phyloP scores from a whole-genome alignment of 305 asterid species.

The Salvia sclarea region DNA sequence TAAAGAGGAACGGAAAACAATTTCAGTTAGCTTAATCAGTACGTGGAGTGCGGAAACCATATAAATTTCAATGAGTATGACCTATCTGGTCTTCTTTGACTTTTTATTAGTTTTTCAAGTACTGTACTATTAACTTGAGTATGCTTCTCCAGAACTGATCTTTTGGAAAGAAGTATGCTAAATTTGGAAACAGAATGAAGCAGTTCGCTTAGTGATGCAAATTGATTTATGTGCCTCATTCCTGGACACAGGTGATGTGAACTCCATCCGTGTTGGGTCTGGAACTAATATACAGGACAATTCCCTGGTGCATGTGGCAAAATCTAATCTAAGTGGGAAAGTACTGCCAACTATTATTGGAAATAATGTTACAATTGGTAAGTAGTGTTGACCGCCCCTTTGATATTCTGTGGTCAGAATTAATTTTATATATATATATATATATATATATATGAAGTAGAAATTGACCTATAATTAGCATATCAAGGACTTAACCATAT shows the following conservation, averaged over 20 bases:
- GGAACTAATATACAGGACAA: constrained; percentile 93
- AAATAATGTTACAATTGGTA: constrained; percentile 81
- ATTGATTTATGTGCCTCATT: constrained; percentile 19
- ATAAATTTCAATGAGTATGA: too few species aligned
- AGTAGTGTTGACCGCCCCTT: constrained; percentile 32
- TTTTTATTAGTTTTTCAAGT: constrained; percentile 3
- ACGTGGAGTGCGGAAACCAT: too few species aligned
- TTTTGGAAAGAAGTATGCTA: not conserved
- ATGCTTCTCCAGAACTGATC: constrained; percentile 1
- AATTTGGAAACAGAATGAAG: not conserved
- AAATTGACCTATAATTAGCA: constrained; percentile 5
- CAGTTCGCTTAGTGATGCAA: constrained; percentile 10
- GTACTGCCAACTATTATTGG: constrained; percentile 85
- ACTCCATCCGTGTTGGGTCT: constrained; percentile 72
- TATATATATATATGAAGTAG: not conserved
- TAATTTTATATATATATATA: not conserved
- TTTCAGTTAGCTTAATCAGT: constrained; percentile 9
- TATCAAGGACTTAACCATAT: constrained; percentile 16
- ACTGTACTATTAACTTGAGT: not conserved
- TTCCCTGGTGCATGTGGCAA: constrained; percentile 90
- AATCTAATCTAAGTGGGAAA: constrained; percentile 69
- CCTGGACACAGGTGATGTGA: constrained; percentile 73
- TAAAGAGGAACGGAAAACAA: not conserved
- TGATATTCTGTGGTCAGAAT: not conserved
- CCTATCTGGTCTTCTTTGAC: not conserved